Conservation (phyloP, 2,329 filamentous ascomycete species). For the Ceratocystiopsis sp. region DNA sequence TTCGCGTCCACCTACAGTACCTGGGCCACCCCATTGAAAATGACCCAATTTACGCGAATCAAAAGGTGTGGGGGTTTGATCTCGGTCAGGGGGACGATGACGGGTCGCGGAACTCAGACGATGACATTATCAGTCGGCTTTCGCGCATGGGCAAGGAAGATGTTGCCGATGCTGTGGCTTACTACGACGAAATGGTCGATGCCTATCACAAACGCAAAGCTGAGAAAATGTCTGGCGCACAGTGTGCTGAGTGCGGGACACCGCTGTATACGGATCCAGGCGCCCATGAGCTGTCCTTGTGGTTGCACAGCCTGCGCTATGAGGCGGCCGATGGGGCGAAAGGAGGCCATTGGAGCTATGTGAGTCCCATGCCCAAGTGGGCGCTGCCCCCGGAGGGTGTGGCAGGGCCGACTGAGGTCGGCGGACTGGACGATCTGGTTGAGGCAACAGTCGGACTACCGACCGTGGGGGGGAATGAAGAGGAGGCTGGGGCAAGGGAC, state of each 20-base stretch:
- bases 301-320: slow-evolving; percentile 83
- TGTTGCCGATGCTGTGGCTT: slow-evolving; percentile 74
- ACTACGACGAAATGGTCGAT: slow-evolving; percentile 86
- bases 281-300: slow-evolving; percentile 76
- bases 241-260: slow-evolving; percentile 68
- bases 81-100: slow-evolving; percentile 55
- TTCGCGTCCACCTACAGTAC: slow-evolving; percentile 88
- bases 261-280: slow-evolving; percentile 89
- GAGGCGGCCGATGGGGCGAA: slow-evolving; percentile 56
- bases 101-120: slow-evolving; percentile 55
- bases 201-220: slow-evolving; percentile 80
- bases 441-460: slow-evolving; percentile 6
- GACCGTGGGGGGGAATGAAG: too few species aligned
- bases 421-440: slow-evolving; percentile 40
- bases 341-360: slow-evolving; percentile 52
- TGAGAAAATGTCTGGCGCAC: slow-evolving; percentile 78
- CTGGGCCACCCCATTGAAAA: slow-evolving; percentile 91
- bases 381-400: slow-evolving; percentile 61
- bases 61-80: slow-evolving; percentile 70
- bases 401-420: slow-evolving; percentile 53
- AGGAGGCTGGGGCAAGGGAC: too few species aligned
- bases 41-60: slow-evolving; percentile 94
- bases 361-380: slow-evolving; percentile 72
- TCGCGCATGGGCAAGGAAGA: slow-evolving; percentile 89
- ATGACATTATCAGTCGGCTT: slow-evolving; percentile 75